Conservation (phyloP, 768 basidiomycete species). For the Dentipellis sp. region DNA sequence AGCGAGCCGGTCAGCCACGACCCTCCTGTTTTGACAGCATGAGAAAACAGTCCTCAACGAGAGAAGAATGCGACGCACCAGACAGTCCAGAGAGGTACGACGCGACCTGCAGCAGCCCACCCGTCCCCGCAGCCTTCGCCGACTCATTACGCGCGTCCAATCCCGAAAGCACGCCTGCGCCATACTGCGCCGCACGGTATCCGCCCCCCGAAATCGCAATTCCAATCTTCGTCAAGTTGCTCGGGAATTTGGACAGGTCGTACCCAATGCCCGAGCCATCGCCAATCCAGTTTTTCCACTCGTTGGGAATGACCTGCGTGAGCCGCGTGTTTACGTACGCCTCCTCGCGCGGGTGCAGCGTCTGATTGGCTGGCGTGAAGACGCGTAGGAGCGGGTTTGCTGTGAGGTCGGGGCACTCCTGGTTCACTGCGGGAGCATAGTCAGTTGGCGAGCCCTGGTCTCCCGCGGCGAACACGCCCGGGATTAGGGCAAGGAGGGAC, state of each 20-base stretch:
- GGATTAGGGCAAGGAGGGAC: not conserved
- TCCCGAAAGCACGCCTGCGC: slow-evolving; percentile 47
- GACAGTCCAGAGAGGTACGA: slow-evolving; percentile 63
- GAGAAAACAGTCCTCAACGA: not conserved
- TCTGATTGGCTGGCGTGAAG: slow-evolving; percentile 41
- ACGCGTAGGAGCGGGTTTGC: slow-evolving; percentile 39
- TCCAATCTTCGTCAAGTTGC: slow-evolving; percentile 41
- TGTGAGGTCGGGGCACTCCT: slow-evolving; percentile 43
- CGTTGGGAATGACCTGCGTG: slow-evolving; percentile 29
- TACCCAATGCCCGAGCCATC: slow-evolving; percentile 47
- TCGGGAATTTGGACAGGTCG: slow-evolving; percentile 30
- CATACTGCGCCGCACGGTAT: slow-evolving; percentile 56
- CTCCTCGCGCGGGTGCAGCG: slow-evolving; percentile 38
- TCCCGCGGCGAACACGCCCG: not conserved
- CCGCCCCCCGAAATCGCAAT: slow-evolving; percentile 68
- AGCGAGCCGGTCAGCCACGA: slow-evolving; percentile 63
- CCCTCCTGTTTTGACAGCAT: slow-evolving; percentile 33
- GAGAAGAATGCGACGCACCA: slow-evolving; percentile 27
- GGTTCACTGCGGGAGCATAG: slow-evolving; percentile 43
- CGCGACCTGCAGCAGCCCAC: slow-evolving; percentile 59
- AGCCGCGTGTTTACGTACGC: slow-evolving; percentile 38
- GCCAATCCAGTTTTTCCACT: slow-evolving; percentile 54
- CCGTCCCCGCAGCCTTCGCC: slow-evolving; percentile 48
- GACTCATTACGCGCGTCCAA: slow-evolving; percentile 55
- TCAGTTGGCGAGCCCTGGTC: slow-evolving; percentile 22